These are phyloP conservation scores for Colletotrichum sojae DNA, from an alignment of 2,329 filamentous ascomycete genomes.

Conservation along the genomic window DNA sequence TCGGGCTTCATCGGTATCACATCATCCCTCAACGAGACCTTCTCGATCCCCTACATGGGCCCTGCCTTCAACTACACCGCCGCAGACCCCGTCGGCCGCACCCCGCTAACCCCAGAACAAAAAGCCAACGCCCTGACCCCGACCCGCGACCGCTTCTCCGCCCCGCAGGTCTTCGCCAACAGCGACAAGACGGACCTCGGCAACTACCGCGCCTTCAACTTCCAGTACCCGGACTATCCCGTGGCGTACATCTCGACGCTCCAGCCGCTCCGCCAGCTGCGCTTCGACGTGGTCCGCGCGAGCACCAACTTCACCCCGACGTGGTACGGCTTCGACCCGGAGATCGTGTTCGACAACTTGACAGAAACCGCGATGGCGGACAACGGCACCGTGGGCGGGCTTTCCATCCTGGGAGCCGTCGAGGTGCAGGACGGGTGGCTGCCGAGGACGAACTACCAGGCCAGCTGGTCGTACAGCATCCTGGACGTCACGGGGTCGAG, in stretches of 20 bases:
- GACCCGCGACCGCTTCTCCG: constrained; percentile 11
- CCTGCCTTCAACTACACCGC: constrained; percentile 53
- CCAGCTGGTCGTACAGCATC: constrained; percentile 25
- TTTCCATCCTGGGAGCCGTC: constrained; percentile 3
- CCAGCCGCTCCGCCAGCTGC: constrained; percentile 15
- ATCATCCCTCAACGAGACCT: constrained; percentile 46
- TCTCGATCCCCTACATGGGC: constrained; percentile 59
- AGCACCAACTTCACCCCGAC: constrained; percentile 28
- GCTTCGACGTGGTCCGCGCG: constrained; percentile 26
- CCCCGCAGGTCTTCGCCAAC: constrained; percentile 25
- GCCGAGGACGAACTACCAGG: constrained; percentile 18
- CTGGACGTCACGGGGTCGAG: constrained; percentile 13
- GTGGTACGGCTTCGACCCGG: constrained; percentile 25
- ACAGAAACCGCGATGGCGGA: constrained; percentile 14
- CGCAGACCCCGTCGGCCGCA: constrained; percentile 48
- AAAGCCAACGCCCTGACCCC: constrained; percentile 3
- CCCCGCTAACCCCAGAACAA: neutral
- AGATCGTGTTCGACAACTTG: constrained; percentile 10
- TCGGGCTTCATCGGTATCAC: constrained; percentile 59
- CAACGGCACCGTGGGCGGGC: constrained; percentile 8
- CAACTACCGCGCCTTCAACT: constrained; percentile 14
- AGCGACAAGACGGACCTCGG: constrained; percentile 21
- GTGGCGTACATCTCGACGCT: constrained; percentile 22
- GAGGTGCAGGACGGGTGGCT: constrained; percentile 20
- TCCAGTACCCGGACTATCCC: constrained; percentile 21